Conservation (phyloP, 2,329 filamentous ascomycete species). For the Purpureocillium lavendulum region DNA sequence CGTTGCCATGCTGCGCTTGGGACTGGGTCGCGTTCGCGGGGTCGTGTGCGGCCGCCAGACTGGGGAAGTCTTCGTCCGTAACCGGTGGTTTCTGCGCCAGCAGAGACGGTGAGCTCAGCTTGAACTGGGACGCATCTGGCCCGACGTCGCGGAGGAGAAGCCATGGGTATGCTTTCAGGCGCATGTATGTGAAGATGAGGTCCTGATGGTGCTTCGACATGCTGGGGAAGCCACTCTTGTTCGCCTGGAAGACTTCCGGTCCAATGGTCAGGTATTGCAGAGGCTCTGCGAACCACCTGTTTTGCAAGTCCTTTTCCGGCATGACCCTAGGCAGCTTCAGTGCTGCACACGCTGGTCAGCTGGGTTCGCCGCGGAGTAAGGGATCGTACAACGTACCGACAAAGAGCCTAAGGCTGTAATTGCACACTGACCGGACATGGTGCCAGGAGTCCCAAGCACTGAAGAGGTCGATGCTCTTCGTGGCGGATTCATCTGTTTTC, state of each 20-base stretch:
- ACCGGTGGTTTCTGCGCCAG: slow-evolving; percentile 20
- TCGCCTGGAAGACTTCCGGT: slow-evolving; percentile 47
- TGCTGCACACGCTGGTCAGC: slow-evolving; percentile 24
- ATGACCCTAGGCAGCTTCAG: slow-evolving; percentile 50
- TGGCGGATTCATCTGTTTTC: slow-evolving; percentile 16
- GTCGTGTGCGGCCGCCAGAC: slow-evolving; percentile 57
- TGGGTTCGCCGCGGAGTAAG: not conserved
- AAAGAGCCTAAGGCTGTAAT: slow-evolving; percentile 71
- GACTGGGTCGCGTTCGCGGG: slow-evolving; percentile 6
- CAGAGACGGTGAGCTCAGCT: slow-evolving; percentile 12
- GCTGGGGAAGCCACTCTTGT: slow-evolving; percentile 53
- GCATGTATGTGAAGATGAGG: slow-evolving; percentile 55
- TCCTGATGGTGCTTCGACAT: slow-evolving; percentile 53
- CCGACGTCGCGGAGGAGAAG: slow-evolving; percentile 56
- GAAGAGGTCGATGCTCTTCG: slow-evolving; percentile 57
- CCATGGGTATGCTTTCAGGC: slow-evolving; percentile 54
- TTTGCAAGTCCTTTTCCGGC: slow-evolving; percentile 52
- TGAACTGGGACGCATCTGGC: slow-evolving; percentile 30
- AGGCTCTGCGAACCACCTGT: slow-evolving; percentile 62
- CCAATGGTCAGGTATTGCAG: slow-evolving; percentile 52
- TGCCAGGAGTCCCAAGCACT: slow-evolving; percentile 94
- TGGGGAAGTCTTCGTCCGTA: slow-evolving; percentile 54
- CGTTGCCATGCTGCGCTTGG: slow-evolving; percentile 25
- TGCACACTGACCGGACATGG: slow-evolving; percentile 73
- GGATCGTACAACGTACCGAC: slow-evolving; percentile 57